A percentile compares a stretch with the other conserved stretches of the same genome.
These are phyloP conservation scores for Backusella circina DNA, from an alignment of 192 early-diverging fungal species.

Conservation along the genomic window DNA sequence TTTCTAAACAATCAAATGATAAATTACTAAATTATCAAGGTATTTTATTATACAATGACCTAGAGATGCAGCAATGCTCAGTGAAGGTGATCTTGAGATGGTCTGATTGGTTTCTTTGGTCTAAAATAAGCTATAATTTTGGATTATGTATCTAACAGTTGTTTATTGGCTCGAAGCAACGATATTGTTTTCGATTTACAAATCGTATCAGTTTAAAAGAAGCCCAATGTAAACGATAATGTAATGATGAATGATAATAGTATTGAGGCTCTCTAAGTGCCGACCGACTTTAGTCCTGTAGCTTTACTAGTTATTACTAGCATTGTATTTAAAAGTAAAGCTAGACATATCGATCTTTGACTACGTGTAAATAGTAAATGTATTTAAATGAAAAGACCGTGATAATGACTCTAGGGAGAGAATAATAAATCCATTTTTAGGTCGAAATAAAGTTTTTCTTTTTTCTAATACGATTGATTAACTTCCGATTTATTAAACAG, in stretches of 20 bases:
- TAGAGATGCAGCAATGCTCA: not conserved
- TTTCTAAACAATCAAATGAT: not conserved
- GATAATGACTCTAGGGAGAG: not conserved
- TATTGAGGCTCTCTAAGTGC: not conserved
- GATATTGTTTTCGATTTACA: not conserved
- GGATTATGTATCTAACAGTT: too few relatives aligned
- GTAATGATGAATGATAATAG: not conserved
- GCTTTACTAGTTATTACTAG: not conserved
- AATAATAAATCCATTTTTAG: not conserved
- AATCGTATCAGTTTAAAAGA: not conserved
- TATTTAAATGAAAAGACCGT: not conserved
- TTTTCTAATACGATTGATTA: not conserved
- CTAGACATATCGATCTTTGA: not conserved
- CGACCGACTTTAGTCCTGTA: not conserved
- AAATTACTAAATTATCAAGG: not conserved
- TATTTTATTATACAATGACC: not conserved
- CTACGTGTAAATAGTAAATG: not conserved
- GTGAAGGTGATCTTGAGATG: not conserved
- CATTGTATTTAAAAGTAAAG: not conserved
- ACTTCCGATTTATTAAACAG: not conserved
- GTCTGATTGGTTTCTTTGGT: not conserved
- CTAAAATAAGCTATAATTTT: not conserved
- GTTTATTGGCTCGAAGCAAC: not conserved
- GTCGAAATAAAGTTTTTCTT: not conserved
- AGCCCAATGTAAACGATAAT: not conserved